phyloP scores from a whole-genome alignment of 768 basidiomycete species.

The Boletus sp. region DNA sequence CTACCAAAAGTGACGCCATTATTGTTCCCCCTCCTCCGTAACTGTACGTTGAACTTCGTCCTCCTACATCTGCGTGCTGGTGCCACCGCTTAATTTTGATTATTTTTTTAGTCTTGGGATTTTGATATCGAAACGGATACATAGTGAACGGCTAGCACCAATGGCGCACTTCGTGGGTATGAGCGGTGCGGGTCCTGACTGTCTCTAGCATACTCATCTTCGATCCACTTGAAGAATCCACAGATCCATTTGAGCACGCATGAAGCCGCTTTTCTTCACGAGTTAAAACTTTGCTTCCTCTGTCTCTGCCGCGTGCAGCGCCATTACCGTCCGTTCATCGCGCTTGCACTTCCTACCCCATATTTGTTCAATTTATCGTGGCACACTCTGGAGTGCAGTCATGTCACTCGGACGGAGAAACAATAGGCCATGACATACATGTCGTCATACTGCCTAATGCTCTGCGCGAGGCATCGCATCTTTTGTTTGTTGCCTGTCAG shows the following conservation, averaged over 20 bases:
- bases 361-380: slow-evolving; percentile 25
- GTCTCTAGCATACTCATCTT: slow-evolving; percentile 18
- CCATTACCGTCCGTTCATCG: slow-evolving; percentile 36
- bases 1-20: no score
- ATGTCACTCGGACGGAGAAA: neutral
- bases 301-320: slow-evolving; percentile 36
- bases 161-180: slow-evolving; percentile 42
- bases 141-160: slow-evolving; percentile 25
- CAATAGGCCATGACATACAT: slow-evolving; percentile 68
- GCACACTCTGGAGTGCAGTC: slow-evolving; percentile 42
- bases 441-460: slow-evolving; percentile 85
- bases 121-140: slow-evolving; percentile 1
- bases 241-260: slow-evolving; percentile 39
- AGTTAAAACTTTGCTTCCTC: slow-evolving; percentile 37
- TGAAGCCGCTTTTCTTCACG: slow-evolving; percentile 46
- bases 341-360: slow-evolving; percentile 32
- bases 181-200: slow-evolving; percentile 1
- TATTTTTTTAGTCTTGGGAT: neutral
- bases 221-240: slow-evolving; percentile 50
- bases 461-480: slow-evolving; percentile 73
- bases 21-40: no score
- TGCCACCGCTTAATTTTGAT: slow-evolving; percentile 9
- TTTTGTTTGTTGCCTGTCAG: slow-evolving; percentile 60
- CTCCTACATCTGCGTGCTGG: slow-evolving; percentile 43
- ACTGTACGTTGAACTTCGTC: slow-evolving; percentile 52